Conservation (phyloP, 2,329 filamentous ascomycete genomes). For the Arthroderma uncinatum region DNA sequence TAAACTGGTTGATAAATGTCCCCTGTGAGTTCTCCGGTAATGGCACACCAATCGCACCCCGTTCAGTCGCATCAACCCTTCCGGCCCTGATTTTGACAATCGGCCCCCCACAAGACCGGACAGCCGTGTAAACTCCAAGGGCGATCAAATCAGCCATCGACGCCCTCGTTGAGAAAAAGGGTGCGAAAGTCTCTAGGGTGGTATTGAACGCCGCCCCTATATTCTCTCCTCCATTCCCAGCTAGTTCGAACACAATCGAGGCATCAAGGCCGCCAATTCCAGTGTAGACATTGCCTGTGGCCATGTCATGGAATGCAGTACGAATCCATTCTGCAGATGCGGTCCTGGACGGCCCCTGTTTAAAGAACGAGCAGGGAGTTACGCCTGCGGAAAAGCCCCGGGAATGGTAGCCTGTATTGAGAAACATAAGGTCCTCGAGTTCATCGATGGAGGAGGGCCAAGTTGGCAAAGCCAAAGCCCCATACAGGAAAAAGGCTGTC, state of each 20-base stretch:
- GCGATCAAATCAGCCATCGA: slow-evolving; percentile 14
- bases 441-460: slow-evolving; percentile 12
- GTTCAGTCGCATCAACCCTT: slow-evolving; percentile 10
- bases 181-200: slow-evolving; percentile 8
- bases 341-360: slow-evolving; percentile 9
- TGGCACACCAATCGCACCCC: slow-evolving; percentile 11
- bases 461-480: slow-evolving; percentile 8
- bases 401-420: slow-evolving; percentile 11
- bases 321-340: slow-evolving; percentile 13
- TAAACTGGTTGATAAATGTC: slow-evolving; percentile 14
- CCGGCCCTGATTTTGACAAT: slow-evolving; percentile 9
- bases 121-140: slow-evolving; percentile 10
- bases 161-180: slow-evolving; percentile 11
- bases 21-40: slow-evolving; percentile 11
- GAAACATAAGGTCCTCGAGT: slow-evolving; percentile 13
- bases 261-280: slow-evolving; percentile 13
- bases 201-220: slow-evolving; percentile 11
- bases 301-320: slow-evolving; percentile 12
- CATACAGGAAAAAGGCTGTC: neutral
- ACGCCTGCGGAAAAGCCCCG: slow-evolving; percentile 12
- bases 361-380: slow-evolving; percentile 11
- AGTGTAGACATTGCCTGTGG: slow-evolving; percentile 10
- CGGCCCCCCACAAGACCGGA: slow-evolving; percentile 13
- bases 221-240: slow-evolving; percentile 13
- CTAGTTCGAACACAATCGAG: slow-evolving; percentile 11